phyloP scores from a whole-genome alignment of 1,139 yeast genomes.

The Blastobotrys persicus region DNA sequence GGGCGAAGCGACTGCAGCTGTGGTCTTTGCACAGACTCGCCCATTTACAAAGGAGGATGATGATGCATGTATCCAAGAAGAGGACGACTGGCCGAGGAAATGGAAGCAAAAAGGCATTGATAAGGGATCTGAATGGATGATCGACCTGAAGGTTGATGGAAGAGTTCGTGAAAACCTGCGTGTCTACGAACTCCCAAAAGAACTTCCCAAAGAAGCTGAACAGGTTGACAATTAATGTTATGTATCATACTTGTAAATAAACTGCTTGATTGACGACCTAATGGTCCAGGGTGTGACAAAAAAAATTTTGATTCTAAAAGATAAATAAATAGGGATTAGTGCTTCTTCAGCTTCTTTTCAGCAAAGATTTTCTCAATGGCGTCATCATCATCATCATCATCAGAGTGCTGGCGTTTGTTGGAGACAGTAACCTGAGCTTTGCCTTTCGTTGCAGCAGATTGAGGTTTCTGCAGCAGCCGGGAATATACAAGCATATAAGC shows the following conservation, averaged over 20 bases:
- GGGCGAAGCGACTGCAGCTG: slow-evolving; percentile 58
- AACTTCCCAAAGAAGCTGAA: background rate
- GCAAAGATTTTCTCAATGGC: slow-evolving; percentile 15
- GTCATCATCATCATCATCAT: slow-evolving; percentile 10
- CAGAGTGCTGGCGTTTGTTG: background rate
- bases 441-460: background rate
- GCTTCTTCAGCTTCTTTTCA: slow-evolving; percentile 8
- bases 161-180: slow-evolving; percentile 57
- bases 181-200: slow-evolving; percentile 45
- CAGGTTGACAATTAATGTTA: background rate
- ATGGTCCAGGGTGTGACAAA: background rate
- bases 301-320: background rate
- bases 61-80: slow-evolving; percentile 63
- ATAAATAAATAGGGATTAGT: slow-evolving; percentile 7
- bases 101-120: slow-evolving; percentile 77
- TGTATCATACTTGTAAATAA: background rate
- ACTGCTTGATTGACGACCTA: background rate
- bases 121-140: slow-evolving; percentile 84
- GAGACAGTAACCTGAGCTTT: background rate
- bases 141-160: slow-evolving; percentile 67
- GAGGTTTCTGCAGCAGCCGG: slow-evolving; percentile 27
- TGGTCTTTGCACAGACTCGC: slow-evolving; percentile 56
- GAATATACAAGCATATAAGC: slow-evolving; percentile 89
- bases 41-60: slow-evolving; percentile 55
- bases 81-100: slow-evolving; percentile 81